phyloP scores from a whole-genome alignment of 1,139 yeast species.

The Scheffersomyces quercinus region DNA sequence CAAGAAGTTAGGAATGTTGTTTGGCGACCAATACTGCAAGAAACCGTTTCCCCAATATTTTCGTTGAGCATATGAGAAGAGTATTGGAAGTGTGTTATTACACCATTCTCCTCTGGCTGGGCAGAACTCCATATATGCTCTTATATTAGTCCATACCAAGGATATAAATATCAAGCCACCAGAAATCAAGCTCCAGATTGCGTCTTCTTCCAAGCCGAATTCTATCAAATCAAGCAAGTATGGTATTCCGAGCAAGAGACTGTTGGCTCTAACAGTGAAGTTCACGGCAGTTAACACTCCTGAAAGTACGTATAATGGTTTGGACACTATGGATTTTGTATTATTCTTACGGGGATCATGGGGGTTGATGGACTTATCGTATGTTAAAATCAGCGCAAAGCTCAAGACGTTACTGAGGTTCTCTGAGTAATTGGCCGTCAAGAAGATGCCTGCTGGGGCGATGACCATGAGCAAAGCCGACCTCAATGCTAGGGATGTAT shows the following conservation, averaged over 20 bases:
- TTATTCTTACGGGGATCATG: slow-evolving; percentile 8
- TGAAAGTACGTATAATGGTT: slow-evolving; percentile 44
- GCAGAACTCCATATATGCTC: slow-evolving; percentile 63
- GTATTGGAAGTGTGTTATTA: slow-evolving; percentile 49
- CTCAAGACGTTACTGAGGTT: slow-evolving; percentile 67
- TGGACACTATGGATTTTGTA: slow-evolving; percentile 10
- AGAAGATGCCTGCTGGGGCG: slow-evolving; percentile 81
- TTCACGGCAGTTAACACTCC: slow-evolving; percentile 61
- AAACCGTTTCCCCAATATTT: slow-evolving; percentile 88
- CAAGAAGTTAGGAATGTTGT: slow-evolving; percentile 82
- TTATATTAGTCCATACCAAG: slow-evolving; percentile 47
- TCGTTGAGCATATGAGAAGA: slow-evolving; percentile 73
- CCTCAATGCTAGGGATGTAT: not conserved
- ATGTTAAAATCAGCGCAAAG: slow-evolving; percentile 56
- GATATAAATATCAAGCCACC: slow-evolving; percentile 56
- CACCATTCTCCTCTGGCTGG: slow-evolving; percentile 79
- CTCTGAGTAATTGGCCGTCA: slow-evolving; percentile 78
- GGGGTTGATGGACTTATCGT: slow-evolving; percentile 38
- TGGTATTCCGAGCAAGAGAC: slow-evolving; percentile 67
- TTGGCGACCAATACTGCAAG: slow-evolving; percentile 74
- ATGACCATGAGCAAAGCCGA: slow-evolving; percentile 27
- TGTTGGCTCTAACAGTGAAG: slow-evolving; percentile 71
- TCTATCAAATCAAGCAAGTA: slow-evolving; percentile 58
- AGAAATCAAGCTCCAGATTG: slow-evolving; percentile 40
- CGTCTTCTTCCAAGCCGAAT: slow-evolving; percentile 17